Conservation (phyloP, 2,329 filamentous ascomycete species). For the Monosporascus sp. region DNA sequence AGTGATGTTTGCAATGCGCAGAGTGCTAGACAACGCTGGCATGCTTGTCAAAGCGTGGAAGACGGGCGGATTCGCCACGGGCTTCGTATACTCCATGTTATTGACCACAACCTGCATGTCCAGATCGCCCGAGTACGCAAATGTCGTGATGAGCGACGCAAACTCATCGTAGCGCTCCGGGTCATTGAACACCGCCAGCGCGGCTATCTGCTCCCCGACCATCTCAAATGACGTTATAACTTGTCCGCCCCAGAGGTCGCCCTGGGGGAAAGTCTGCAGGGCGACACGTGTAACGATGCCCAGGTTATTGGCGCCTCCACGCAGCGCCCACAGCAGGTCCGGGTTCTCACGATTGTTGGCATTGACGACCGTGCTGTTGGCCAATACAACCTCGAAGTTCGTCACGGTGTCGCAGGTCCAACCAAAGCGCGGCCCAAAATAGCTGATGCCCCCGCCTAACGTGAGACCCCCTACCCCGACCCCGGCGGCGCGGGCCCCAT, state of each 20-base stretch:
- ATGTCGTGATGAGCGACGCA: constrained; percentile 2
- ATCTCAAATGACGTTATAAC: not conserved
- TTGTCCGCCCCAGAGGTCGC: not conserved
- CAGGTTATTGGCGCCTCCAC: not conserved
- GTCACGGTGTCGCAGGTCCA: constrained; percentile 41
- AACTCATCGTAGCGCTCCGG: constrained; percentile 1
- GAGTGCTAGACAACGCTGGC: too few species aligned
- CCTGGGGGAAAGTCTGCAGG: not conserved
- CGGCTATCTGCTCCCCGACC: not conserved
- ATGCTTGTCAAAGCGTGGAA: too few species aligned
- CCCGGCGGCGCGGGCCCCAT: constrained; percentile 36
- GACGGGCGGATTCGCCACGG: not conserved
- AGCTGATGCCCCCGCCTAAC: constrained; percentile 44
- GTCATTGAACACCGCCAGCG: too few species aligned
- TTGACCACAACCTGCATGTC: not conserved
- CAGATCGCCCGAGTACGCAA: not conserved
- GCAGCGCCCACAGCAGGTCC: not conserved
- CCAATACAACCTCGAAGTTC: constrained; percentile 42
- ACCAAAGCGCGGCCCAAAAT: constrained; percentile 38
- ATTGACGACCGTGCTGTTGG: constrained; percentile 35
- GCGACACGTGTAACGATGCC: constrained; percentile 2
- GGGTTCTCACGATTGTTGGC: not conserved
- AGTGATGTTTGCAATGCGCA: too few species aligned
- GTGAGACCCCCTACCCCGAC: constrained; percentile 40
- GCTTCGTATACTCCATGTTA: constrained; percentile 5